phyloP scores from a whole-genome alignment of 1,139 yeast species.

The Candida sp. region DNA sequence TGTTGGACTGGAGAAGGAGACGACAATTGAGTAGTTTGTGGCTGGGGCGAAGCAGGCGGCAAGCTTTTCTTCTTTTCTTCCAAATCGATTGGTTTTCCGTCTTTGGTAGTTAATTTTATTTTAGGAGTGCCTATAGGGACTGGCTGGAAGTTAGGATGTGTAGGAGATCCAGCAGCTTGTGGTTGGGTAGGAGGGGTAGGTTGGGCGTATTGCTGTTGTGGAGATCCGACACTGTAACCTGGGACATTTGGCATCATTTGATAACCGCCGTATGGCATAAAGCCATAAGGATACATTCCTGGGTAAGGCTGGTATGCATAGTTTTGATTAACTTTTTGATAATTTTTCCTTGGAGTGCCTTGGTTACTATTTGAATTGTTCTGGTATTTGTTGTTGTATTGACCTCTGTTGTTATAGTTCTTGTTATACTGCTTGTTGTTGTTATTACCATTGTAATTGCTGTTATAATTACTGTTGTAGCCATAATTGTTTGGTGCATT shows the following conservation, averaged over 20 bases:
- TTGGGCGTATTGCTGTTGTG: constrained; percentile 1
- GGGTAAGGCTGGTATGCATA: constrained; percentile 2
- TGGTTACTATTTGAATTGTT: background rate
- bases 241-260: constrained; percentile 3
- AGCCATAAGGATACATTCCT: constrained; percentile 1
- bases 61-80: constrained; percentile 38
- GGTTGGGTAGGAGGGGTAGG: constrained; percentile 3
- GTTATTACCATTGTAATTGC: background rate
- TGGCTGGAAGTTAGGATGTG: constrained; percentile 8
- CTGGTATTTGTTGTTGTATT: background rate
- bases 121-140: constrained; percentile 13
- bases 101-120: constrained; percentile 42
- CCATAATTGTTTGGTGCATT: background rate
- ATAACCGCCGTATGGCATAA: constrained; percentile 1
- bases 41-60: constrained; percentile 12
- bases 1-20: background rate
- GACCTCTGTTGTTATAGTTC: background rate
- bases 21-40: constrained; percentile 11
- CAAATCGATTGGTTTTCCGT: constrained; percentile 45
- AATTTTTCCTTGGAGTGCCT: background rate
- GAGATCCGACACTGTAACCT: constrained; percentile 1
- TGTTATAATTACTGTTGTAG: background rate
- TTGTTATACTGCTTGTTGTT: background rate
- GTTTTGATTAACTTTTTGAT: constrained; percentile 2
- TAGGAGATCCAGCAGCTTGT: constrained; percentile 9